Evolutionary conservation across 225 moss, liverwort and hornwort species (phyloP).

Genomic region (Marchantia paleacea): DNA sequence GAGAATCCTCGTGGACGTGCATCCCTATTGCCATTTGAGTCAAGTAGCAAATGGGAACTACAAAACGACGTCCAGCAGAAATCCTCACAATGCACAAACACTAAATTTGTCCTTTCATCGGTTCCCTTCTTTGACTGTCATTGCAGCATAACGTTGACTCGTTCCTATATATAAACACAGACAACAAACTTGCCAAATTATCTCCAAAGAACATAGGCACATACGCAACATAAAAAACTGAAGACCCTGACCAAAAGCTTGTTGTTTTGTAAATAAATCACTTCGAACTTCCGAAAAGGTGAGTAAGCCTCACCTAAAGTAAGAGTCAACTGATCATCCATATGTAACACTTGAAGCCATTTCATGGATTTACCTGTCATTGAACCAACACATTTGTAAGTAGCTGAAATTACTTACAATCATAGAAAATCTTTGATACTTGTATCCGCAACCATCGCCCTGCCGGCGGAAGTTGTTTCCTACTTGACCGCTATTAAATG

Average conservation of each 20-base stretch:
- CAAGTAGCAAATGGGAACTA: neutral
- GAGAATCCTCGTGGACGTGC: neutral
- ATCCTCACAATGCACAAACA: neutral
- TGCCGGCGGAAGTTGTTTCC: no score
- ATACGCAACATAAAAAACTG: no score
- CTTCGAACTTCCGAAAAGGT: neutral
- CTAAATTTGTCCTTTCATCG: neutral
- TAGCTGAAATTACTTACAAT: neutral
- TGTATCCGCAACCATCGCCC: no score
- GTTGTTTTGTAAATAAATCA: no score
- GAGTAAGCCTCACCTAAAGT: neutral
- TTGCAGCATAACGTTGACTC: neutral
- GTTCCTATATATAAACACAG: neutral
- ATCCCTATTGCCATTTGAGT: slow-evolving; percentile 4
- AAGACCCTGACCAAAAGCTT: neutral
- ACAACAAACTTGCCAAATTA: neutral
- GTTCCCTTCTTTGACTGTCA: neutral
- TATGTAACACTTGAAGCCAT: slow-evolving; percentile 3
- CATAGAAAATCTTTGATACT: no score
- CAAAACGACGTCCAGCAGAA: slow-evolving; percentile 2
- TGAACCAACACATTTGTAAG: slow-evolving; percentile 4
- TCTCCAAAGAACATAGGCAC: neutral
- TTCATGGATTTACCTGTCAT: slow-evolving; percentile 4
- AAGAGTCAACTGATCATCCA: neutral
- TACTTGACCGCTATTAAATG: no score